Conservation (phyloP, 1,284 basidiomycete genomes). For the Ustilago curta region DNA sequence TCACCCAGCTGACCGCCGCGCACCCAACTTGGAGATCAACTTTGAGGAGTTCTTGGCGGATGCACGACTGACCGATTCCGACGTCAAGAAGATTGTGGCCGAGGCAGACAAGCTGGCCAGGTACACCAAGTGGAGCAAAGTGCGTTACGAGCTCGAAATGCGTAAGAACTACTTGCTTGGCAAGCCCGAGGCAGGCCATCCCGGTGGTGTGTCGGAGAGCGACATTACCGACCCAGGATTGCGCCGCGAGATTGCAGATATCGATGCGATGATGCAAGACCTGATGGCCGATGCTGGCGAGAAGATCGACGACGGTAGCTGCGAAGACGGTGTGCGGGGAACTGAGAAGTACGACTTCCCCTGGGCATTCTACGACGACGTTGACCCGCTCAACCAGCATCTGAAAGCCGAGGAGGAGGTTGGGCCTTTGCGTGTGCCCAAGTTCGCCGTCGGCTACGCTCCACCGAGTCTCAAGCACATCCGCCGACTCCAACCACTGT, state of each 20-base stretch:
- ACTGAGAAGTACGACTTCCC: constrained; percentile 61
- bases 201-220: constrained; percentile 46
- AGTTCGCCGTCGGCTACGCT: constrained; percentile 11
- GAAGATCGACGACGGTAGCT: constrained; percentile 55
- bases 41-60: constrained; percentile 66
- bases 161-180: constrained; percentile 63
- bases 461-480: constrained; percentile 55
- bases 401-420: constrained; percentile 29
- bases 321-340: constrained; percentile 59
- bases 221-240: constrained; percentile 47
- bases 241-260: constrained; percentile 49
- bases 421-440: constrained; percentile 28
- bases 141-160: constrained; percentile 66
- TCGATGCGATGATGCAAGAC: constrained; percentile 58
- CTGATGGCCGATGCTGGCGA: constrained; percentile 57
- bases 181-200: constrained; percentile 46
- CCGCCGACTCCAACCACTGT: constrained; percentile 57
- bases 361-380: constrained; percentile 61
- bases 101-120: constrained; percentile 57
- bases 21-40: constrained; percentile 65
- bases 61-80: constrained; percentile 56
- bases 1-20: constrained; percentile 60
- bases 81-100: constrained; percentile 58
- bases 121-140: constrained; percentile 65
- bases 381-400: constrained; percentile 61